These are phyloP conservation scores for Nakazawaea wickerhamii DNA, from an alignment of 805 yeast species.

Conservation along the genomic window DNA sequence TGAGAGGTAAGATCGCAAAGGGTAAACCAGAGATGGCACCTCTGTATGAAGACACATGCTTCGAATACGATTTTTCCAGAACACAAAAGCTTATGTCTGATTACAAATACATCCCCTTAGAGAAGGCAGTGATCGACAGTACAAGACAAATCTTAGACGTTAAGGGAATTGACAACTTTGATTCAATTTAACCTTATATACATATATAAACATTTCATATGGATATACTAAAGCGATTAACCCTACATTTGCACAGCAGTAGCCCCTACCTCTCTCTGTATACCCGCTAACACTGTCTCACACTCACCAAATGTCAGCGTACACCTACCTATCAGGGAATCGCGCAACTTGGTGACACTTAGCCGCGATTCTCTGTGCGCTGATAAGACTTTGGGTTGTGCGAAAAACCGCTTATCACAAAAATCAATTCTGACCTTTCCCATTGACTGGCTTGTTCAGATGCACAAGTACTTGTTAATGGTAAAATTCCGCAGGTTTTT, in stretches of 20 bases:
- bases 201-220: no score
- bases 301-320: no score
- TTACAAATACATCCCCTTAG: slow-evolving; percentile 33
- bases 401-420: neutral
- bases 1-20: slow-evolving; percentile 39
- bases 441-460: no score
- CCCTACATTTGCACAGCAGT: neutral
- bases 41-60: neutral
- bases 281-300: no score
- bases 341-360: neutral
- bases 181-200: neutral
- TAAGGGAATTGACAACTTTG: neutral
- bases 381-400: neutral
- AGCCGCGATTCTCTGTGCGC: neutral
- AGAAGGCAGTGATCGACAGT: slow-evolving; percentile 37
- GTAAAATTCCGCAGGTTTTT: no score
- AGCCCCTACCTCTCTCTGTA: no score
- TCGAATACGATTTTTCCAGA: slow-evolving; percentile 13
- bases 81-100: slow-evolving; percentile 25
- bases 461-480: no score
- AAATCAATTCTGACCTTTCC: no score
- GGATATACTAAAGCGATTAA: no score
- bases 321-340: no score
- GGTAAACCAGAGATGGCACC: slow-evolving; percentile 29
- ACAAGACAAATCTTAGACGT: slow-evolving; percentile 27